Evolutionary conservation across 208 protist genomes (phyloP).

Genomic region (Leishmania lainsoni): DNA sequence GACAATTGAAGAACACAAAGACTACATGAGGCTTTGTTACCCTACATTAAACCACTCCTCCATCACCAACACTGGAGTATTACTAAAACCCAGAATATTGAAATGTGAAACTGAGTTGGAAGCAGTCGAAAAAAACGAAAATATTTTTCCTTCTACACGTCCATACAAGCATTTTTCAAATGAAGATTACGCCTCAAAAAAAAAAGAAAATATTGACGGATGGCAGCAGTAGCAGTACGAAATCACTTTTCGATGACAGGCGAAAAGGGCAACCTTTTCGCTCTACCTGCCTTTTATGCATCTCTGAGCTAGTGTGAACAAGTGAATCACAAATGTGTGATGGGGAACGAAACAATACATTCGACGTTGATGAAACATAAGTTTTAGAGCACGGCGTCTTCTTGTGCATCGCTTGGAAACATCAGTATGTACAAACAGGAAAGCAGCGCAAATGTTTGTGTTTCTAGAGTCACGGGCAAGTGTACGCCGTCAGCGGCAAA

Average conservation of each 20-base stretch:
- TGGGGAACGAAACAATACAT: background rate
- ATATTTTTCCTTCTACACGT: background rate
- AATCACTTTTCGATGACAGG: background rate
- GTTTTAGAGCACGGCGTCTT: background rate
- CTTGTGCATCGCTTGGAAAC: background rate
- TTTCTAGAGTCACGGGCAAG: background rate
- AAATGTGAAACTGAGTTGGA: background rate
- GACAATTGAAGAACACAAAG: background rate
- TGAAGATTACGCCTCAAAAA: background rate
- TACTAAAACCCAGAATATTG: background rate
- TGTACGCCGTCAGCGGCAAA: background rate
- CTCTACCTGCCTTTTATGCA: background rate
- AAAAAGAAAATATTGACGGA: background rate
- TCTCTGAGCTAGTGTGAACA: background rate
- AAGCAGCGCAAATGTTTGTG: background rate
- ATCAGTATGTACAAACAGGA: background rate
- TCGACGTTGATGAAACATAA: background rate
- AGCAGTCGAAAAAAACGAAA: background rate
- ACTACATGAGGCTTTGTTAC: background rate
- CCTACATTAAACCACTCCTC: background rate
- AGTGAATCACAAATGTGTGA: background rate
- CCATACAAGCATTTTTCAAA: background rate
- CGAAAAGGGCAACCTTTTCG: background rate
- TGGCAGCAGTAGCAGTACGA: background rate
- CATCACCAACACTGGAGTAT: background rate